Evolutionary conservation across 345 rosid species (phyloP), one percentile per base, ranked within the genome.

Genomic region (Diplotaxis tenuifolia): DNA sequence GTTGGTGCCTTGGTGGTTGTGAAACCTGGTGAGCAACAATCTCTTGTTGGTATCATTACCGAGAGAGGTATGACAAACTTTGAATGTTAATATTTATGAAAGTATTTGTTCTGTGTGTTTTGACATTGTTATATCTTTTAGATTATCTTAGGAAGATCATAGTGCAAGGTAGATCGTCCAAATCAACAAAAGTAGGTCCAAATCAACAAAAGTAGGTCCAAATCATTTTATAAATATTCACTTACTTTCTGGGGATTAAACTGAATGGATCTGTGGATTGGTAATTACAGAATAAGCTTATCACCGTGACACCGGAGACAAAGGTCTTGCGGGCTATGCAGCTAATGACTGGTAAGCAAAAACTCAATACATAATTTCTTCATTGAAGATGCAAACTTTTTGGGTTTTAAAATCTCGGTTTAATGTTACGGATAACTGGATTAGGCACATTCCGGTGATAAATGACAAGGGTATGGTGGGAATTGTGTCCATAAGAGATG

Each of bases 401-500:
- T 63, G 59, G 53, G 45, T 70, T 34, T 61, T 31, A 14, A 28
- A 25, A 65, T 9, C 9, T 31, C 1, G 61, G 16, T 20, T 22
- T 32, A 11, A 52, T 63, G 70, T n/a, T 79, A 62, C 85, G 91
- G 99, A 95, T 65, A 91, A 88, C 60, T 89, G 99, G 29, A 91
- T 95, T 80, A 83, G 99, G 84, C 99, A 95, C 85, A 95, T 95
- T 75, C 99, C 99, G 0, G 96, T 95, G 5, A 81, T 95, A 57
- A 63, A 83, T 63, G 86, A 82, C n/a, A 84, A 78, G 81, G 93
- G 78, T 54, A 95, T 95, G 99, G n/a, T 82, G 0, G 99, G 99
- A 18, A 95, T 95, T 97, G 96, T 95, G 62, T 95, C 99, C 60
- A 89, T 95, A 7, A 97, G 99, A 81, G 99, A 95, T 72, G 99